phyloP scores from a whole-genome alignment of 2,329 filamentous ascomycete species.

The Ceratocystis variospora region DNA sequence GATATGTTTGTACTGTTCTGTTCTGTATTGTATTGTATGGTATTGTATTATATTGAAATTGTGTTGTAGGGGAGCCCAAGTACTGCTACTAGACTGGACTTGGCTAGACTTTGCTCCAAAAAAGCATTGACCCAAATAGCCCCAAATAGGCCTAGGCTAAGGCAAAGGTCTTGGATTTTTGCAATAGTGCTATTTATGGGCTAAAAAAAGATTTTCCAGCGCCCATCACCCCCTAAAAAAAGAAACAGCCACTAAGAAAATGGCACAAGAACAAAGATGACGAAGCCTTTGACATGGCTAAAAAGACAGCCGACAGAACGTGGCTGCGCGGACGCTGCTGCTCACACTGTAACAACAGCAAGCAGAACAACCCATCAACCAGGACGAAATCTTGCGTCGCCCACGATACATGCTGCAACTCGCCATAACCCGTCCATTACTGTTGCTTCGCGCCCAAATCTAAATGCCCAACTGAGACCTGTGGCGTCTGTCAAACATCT shows the following conservation, averaged over 20 bases:
- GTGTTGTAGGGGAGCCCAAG: no score
- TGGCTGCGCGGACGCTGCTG: no score
- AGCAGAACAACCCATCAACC: no score
- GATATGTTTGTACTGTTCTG: no score
- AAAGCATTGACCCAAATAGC: conserved; percentile 3
- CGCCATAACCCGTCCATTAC: not conserved
- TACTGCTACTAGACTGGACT: no score
- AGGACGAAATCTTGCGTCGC: no score
- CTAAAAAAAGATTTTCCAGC: not conserved
- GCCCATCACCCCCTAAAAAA: not conserved
- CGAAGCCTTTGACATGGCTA: no score
- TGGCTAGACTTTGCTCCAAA: not conserved
- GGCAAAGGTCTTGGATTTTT: not conserved
- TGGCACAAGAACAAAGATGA: not conserved
- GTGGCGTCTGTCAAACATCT: not conserved
- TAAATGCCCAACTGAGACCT: not conserved
- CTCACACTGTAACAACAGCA: no score
- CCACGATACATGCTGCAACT: not conserved
- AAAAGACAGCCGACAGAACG: no score
- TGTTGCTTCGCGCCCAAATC: not conserved
- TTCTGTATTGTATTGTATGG: no score
- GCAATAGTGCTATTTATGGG: not conserved
- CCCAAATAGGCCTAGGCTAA: no score
- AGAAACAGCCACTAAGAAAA: not conserved
- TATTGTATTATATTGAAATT: no score